Conservation (phyloP, 2,329 filamentous ascomycete genomes). For the Emergomyces africanus region DNA sequence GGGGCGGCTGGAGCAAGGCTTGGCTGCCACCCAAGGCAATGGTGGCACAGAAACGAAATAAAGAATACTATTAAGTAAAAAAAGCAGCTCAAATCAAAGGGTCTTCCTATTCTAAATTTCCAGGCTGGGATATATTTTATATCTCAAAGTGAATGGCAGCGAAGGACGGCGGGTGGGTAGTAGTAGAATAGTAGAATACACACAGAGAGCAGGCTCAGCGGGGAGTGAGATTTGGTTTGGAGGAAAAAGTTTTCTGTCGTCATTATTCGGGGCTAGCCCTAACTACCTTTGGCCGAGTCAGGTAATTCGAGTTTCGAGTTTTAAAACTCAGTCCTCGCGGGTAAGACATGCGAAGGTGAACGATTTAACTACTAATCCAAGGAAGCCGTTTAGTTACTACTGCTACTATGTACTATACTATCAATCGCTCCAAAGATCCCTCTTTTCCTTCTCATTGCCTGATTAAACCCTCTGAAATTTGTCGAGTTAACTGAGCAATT, state of each 20-base stretch:
- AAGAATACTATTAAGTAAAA: no score
- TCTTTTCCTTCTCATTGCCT: no score
- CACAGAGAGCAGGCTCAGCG: no score
- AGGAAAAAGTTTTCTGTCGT: background rate
- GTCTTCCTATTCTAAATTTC: background rate
- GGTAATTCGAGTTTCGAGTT: background rate
- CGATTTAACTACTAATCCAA: no score
- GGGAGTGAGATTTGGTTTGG: no score
- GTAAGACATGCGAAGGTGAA: no score
- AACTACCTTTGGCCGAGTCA: background rate
- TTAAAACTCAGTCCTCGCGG: background rate
- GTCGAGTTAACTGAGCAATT: no score
- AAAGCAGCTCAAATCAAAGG: background rate
- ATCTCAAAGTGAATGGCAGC: background rate
- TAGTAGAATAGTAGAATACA: no score
- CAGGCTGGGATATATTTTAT: background rate
- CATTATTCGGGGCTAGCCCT: background rate
- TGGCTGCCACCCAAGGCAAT: background rate
- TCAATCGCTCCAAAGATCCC: no score
- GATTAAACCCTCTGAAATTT: no score
- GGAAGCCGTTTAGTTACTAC: no score
- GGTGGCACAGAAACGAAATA: background rate
- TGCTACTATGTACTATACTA: no score
- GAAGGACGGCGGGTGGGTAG: background rate
- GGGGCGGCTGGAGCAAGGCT: background rate